A percentile compares a stretch with the other conserved stretches of the same genome.
Evolutionary conservation across 2,329 filamentous ascomycete genomes (phyloP).

Genomic region (Dendryphion nanum): DNA sequence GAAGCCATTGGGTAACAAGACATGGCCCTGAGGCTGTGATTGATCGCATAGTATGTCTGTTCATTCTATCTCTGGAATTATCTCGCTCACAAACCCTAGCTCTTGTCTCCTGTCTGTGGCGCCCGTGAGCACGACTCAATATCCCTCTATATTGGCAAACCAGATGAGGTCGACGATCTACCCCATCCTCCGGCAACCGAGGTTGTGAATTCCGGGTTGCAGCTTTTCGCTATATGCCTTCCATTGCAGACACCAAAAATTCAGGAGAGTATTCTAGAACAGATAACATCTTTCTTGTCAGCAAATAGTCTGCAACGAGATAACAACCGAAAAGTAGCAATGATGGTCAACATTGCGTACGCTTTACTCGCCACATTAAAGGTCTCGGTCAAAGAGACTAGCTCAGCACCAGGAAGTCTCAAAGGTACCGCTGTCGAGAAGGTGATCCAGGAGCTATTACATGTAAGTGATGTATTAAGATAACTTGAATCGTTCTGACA

Average conservation of each 20-base stretch:
- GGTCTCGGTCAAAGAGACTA: constrained; percentile 78
- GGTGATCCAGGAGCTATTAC: constrained; percentile 65
- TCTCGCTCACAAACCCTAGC: constrained; percentile 30
- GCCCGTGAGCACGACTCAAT: constrained; percentile 89
- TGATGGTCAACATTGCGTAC: constrained; percentile 84
- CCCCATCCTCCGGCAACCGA: constrained; percentile 87
- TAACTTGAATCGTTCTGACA: too few relatives aligned
- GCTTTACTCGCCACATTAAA: constrained; percentile 79
- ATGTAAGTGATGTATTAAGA: constrained; percentile 70
- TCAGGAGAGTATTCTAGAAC: constrained; percentile 93
- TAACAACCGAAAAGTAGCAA: constrained; percentile 82
- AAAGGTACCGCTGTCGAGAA: constrained; percentile 76
- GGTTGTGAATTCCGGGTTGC: constrained; percentile 90
- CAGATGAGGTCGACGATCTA: constrained; percentile 47
- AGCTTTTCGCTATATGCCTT: constrained; percentile 87
- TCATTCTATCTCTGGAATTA: too few relatives aligned
- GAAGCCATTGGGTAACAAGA: constrained; percentile 53
- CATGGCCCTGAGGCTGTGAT: constrained; percentile 64
- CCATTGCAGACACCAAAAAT: constrained; percentile 87
- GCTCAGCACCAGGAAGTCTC: constrained; percentile 69
- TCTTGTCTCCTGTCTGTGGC: constrained; percentile 66
- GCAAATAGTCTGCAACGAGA: constrained; percentile 79
- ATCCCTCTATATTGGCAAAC: constrained; percentile 66
- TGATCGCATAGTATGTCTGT: constrained; percentile 48
- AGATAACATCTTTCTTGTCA: constrained; percentile 85